A percentile compares a stretch with the other conserved stretches of the same genome.
phyloP scores from a whole-genome alignment of 2,329 filamentous ascomycete species.

The Claviceps spartinae region DNA sequence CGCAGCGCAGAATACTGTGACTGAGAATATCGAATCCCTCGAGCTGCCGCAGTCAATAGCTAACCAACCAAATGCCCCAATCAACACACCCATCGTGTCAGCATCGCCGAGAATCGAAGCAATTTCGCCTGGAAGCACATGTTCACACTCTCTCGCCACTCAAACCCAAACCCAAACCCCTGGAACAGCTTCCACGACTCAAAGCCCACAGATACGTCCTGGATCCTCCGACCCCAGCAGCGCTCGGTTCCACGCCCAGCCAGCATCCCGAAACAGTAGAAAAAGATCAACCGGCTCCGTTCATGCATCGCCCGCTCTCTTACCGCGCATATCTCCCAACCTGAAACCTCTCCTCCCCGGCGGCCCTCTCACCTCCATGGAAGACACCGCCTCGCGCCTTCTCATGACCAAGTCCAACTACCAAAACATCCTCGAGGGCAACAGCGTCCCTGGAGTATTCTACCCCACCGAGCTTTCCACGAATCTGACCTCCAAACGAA shows the following conservation, averaged over 20 bases:
- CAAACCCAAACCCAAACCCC: constrained; percentile 29
- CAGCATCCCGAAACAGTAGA: constrained; percentile 44
- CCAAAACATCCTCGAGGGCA: constrained; percentile 91
- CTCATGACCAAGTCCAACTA: constrained; percentile 95
- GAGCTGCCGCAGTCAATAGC: constrained; percentile 59
- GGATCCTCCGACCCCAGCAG: constrained; percentile 30
- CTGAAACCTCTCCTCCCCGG: constrained; percentile 81
- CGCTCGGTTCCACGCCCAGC: constrained; percentile 39
- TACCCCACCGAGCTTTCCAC: constrained; percentile 87
- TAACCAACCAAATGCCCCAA: constrained; percentile 14
- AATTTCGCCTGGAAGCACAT: constrained; percentile 35
- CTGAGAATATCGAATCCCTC: constrained; percentile 43
- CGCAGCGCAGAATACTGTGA: constrained; percentile 22
- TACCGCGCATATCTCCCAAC: constrained; percentile 82
- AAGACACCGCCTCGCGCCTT: constrained; percentile 55
- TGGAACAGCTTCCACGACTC: constrained; percentile 39
- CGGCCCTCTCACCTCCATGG: constrained; percentile 34
- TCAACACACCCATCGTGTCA: constrained; percentile 30
- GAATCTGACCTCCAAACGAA: constrained; percentile 89
- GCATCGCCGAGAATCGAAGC: constrained; percentile 24
- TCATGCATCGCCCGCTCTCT: constrained; percentile 72
- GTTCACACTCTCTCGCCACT: constrained; percentile 34
- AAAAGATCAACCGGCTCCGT: constrained; percentile 63
- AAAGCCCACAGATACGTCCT: constrained; percentile 49
- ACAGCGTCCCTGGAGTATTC: constrained; percentile 73